Conservation (phyloP, 371 early-diverging fungal species). For the Mortierella sp. region DNA sequence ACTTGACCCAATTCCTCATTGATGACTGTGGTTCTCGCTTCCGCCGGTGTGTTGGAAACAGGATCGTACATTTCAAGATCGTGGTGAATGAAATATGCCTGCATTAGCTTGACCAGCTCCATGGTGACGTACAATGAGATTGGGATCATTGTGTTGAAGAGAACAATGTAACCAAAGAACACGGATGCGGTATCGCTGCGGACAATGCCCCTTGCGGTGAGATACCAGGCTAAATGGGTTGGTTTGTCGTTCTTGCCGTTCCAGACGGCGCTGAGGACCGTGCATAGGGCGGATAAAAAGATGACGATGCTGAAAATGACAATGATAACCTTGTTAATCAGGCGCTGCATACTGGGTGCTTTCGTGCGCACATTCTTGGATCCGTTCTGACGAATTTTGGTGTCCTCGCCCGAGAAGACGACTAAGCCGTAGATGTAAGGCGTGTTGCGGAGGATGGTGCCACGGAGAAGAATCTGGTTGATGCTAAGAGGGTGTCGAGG, state of each 20-base stretch:
- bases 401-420: slow-evolving; percentile 87
- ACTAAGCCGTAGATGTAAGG: slow-evolving; percentile 79
- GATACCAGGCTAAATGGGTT: slow-evolving; percentile 35
- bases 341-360: slow-evolving; percentile 71
- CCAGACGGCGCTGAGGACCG: slow-evolving; percentile 59
- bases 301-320: slow-evolving; percentile 71
- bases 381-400: slow-evolving; percentile 83
- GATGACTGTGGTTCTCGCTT: slow-evolving; percentile 83
- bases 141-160: slow-evolving; percentile 87
- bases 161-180: slow-evolving; percentile 77
- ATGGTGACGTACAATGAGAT: slow-evolving; percentile 78
- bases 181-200: slow-evolving; percentile 49
- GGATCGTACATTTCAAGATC: slow-evolving; percentile 83
- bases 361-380: slow-evolving; percentile 75
- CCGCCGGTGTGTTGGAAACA: slow-evolving; percentile 76
- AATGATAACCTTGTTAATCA: slow-evolving; percentile 75
- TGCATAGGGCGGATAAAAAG: slow-evolving; percentile 59
- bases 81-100: slow-evolving; percentile 82
- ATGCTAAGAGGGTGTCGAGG: slow-evolving; percentile 55
- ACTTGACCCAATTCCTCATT: slow-evolving; percentile 95
- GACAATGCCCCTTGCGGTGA: slow-evolving; percentile 8
- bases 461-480: slow-evolving; percentile 69
- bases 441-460: slow-evolving; percentile 85
- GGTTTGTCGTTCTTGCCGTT: slow-evolving; percentile 30
- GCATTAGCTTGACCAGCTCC: slow-evolving; percentile 74